phyloP scores from a whole-genome alignment of 2,329 filamentous ascomycete genomes.

The Ophiosphaerella korrae region DNA sequence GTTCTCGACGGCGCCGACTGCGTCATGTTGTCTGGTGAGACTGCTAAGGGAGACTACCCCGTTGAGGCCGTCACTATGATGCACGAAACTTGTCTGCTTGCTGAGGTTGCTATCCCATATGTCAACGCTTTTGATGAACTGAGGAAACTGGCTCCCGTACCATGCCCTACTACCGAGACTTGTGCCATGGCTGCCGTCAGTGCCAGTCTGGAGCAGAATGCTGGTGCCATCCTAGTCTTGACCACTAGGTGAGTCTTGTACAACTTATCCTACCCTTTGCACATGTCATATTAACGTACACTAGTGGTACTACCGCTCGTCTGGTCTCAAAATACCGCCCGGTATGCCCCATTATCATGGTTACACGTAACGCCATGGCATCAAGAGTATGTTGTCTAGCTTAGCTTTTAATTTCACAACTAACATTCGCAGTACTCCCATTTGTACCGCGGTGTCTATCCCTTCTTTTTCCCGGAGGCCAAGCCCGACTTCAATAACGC shows the following conservation, averaged over 20 bases:
- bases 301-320: constrained; percentile 86
- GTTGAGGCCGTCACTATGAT: constrained; percentile 93
- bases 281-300: constrained; percentile 24
- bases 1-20: constrained; percentile 98
- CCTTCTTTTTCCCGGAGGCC: constrained; percentile 88
- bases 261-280: neutral
- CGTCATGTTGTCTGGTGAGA: constrained; percentile 99
- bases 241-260: constrained; percentile 72
- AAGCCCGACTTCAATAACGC: constrained; percentile 94
- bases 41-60: constrained; percentile 96
- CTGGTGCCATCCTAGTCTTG: constrained; percentile 92
- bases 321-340: constrained; percentile 98
- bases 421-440: constrained; percentile 70
- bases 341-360: constrained; percentile 99
- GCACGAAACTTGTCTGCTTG: constrained; percentile 96
- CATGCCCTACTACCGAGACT: constrained; percentile 87
- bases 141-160: constrained; percentile 79
- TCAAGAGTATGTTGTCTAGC: constrained; percentile 62
- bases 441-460: constrained; percentile 96
- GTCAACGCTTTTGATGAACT: constrained; percentile 97
- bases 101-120: constrained; percentile 96
- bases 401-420: constrained; percentile 4
- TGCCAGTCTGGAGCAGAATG: constrained; percentile 93
- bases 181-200: constrained; percentile 97
- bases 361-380: constrained; percentile 83